phyloP scores from a whole-genome alignment of 805 yeast species.

The Saturnispora halmiae region DNA sequence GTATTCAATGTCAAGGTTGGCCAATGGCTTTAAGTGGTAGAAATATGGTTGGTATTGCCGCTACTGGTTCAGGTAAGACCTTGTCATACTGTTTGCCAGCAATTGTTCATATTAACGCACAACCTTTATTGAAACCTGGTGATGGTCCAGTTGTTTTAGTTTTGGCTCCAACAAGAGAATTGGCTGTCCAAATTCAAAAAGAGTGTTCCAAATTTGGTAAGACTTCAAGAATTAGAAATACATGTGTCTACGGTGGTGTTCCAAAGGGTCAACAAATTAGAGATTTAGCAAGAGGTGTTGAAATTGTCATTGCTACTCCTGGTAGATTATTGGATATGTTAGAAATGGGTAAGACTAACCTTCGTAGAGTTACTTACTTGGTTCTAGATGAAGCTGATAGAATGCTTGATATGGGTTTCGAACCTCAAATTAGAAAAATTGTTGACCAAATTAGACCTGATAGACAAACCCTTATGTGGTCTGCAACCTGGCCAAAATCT shows the following conservation, averaged over 20 bases:
- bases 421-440: conserved; percentile 98
- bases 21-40: conserved; percentile 99
- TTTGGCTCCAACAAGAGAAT: conserved; percentile 96
- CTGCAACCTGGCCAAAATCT: conserved; percentile 99
- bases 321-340: conserved; percentile 98
- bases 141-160: conserved; percentile 97
- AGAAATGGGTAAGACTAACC: conserved; percentile 88
- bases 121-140: conserved; percentile 84
- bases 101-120: conserved; percentile 96
- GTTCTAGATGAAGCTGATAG: conserved; percentile 99
- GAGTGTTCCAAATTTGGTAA: conserved; percentile 94
- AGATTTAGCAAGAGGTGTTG: conserved; percentile 91
- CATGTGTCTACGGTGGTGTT: conserved; percentile 99
- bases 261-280: conserved; percentile 97
- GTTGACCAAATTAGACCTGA: conserved; percentile 96
- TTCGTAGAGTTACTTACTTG: conserved; percentile 91
- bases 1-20: conserved; percentile 99
- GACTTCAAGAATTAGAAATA: conserved; percentile 88
- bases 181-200: conserved; percentile 93
- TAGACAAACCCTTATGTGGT: conserved; percentile 99
- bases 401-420: conserved; percentile 99
- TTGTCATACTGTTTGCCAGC: conserved; percentile 94
- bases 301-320: conserved; percentile 95
- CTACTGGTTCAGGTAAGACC: conserved; percentile 99
- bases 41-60: conserved; percentile 98